These are phyloP conservation scores for Fomitopsis pulvina DNA, from an alignment of 768 basidiomycete genomes.

Conservation along the genomic window DNA sequence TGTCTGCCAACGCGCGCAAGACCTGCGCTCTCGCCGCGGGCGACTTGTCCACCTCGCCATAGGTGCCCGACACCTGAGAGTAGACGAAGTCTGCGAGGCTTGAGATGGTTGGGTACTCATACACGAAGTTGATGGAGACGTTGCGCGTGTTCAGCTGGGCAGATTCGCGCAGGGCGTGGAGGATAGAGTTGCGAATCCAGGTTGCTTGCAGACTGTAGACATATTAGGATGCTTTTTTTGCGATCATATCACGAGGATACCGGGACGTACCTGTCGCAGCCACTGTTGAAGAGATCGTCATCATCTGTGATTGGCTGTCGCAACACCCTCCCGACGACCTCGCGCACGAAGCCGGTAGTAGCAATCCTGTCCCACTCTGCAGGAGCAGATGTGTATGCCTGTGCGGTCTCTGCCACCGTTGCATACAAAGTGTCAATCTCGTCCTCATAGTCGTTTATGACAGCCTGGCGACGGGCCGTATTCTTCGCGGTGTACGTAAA, in stretches of 20 bases:
- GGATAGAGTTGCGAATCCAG: slow-evolving; percentile 26
- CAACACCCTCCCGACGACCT: slow-evolving; percentile 29
- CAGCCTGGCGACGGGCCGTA: slow-evolving; percentile 21
- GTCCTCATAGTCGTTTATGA: slow-evolving; percentile 26
- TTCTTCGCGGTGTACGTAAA: slow-evolving; percentile 27
- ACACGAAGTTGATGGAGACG: not conserved
- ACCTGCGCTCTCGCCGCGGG: not conserved
- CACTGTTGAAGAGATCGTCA: slow-evolving; percentile 20
- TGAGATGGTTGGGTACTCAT: not conserved
- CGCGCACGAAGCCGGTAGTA: slow-evolving; percentile 24
- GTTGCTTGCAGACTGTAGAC: slow-evolving; percentile 21
- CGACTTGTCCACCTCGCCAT: not conserved
- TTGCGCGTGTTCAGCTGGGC: not conserved
- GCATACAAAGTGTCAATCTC: slow-evolving; percentile 37
- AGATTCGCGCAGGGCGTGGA: slow-evolving; percentile 17
- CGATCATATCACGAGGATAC: no score
- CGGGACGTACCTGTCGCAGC: slow-evolving; percentile 11
- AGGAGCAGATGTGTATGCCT: slow-evolving; percentile 24
- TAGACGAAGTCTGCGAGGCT: not conserved
- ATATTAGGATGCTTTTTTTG: not conserved
- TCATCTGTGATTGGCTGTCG: slow-evolving; percentile 20
- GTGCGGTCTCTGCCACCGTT: slow-evolving; percentile 26
- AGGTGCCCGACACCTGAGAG: not conserved
- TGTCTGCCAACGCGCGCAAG: slow-evolving; percentile 34
- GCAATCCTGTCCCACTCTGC: slow-evolving; percentile 18